These are phyloP conservation scores for Trichoderma koningii DNA, from an alignment of 2,329 filamentous ascomycete genomes.

Conservation along the genomic window DNA sequence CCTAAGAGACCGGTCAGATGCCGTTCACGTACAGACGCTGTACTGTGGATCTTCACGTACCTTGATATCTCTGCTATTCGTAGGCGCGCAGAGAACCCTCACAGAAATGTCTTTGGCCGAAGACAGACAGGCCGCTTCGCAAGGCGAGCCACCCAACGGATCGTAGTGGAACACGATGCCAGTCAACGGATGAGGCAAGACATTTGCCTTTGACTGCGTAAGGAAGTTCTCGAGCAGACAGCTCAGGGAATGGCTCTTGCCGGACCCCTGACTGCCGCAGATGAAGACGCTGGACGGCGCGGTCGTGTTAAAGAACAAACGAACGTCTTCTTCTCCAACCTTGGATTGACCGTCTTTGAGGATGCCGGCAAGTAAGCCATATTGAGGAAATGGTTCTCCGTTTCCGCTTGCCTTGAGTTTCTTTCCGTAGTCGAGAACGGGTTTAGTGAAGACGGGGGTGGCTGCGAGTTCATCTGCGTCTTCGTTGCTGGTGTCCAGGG, in stretches of 20 bases:
- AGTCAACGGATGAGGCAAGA: constrained; percentile 54
- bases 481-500: neutral
- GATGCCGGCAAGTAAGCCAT: constrained; percentile 30
- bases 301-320: constrained; percentile 50
- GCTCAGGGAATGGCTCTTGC: constrained; percentile 63
- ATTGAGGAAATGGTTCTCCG: constrained; percentile 27
- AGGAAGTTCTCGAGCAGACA: constrained; percentile 61
- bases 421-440: constrained; percentile 19
- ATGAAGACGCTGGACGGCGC: constrained; percentile 62
- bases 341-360: neutral
- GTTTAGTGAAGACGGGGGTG: constrained; percentile 31
- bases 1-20: neutral
- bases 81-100: constrained; percentile 56
- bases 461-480: constrained; percentile 25
- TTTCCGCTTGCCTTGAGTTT: neutral
- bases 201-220: constrained; percentile 46
- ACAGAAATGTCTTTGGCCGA: constrained; percentile 49
- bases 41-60: constrained; percentile 30
- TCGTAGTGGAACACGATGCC: constrained; percentile 69
- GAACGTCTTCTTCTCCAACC: constrained; percentile 29
- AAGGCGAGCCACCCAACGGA: constrained; percentile 51
- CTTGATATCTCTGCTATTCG: constrained; percentile 49
- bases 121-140: constrained; percentile 61
- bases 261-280: constrained; percentile 65
- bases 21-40: too few species aligned